Evolutionary conservation across 192 early-diverging fungal species (phyloP), one percentile per base, ranked within the genome.

Genomic region (Mortierella antarctica): DNA sequence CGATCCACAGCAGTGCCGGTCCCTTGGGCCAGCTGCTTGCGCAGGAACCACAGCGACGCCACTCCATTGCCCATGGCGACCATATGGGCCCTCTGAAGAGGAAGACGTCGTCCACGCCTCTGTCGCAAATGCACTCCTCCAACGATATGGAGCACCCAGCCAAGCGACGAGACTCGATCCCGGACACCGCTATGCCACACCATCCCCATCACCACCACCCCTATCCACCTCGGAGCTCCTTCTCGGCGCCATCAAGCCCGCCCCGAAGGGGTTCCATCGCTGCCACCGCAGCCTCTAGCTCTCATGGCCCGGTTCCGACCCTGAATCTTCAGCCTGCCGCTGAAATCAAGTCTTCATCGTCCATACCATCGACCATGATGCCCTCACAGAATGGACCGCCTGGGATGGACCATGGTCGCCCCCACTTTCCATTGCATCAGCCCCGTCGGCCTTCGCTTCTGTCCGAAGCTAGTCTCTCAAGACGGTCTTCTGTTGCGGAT

Each of bases 161-260:
- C 17, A 80, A 80, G 53, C 77, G 77, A 49, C 51, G 77, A 55
- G 77, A 80, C 65, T 80, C 77, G 3, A 80, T 80, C 48, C 77
- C 77, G 4, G 77, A 80, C 15, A 63, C 63, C 7, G 70, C 77
- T 41, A 45, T 59, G 12, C 41, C 57, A 49, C 69, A 50, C 44
- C 68, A 58, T 21, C 44, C 55, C 56, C 46, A 58, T 42, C 69
- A 51, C 20, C 57, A 61, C 45, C 67, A 71, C 18, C 65, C 77
- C 12, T 72, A 80, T 17, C 77, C 71, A 14, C 39, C 77, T 0
- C 65, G 77, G 7, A 80, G 64, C 39, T 80, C 77, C 0, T 54
- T 67, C 40, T 80, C 77, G 11, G 77, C 77, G 0, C 77, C 77
- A 0, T 80, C 77, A 7, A 80, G 77, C 41, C 77, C 77, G 1